Evolutionary conservation across 495 filamentous ascomycete genomes (phyloP), one percentile per base, ranked within the genome.

Genomic region (Xanthoparmelia taractica): DNA sequence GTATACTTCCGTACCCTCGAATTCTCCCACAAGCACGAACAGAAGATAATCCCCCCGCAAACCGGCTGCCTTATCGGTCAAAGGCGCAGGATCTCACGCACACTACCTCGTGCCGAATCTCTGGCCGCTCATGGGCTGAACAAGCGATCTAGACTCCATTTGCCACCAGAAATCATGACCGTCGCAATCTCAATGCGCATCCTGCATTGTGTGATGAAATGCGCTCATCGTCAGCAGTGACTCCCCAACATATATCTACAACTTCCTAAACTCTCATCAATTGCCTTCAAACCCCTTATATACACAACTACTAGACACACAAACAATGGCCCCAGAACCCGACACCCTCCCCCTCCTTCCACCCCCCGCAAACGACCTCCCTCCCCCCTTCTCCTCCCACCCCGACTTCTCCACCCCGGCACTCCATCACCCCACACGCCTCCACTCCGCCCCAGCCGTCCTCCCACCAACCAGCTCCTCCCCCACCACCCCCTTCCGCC

Each of bases 71-170:
- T n/a, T n/a, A n/a, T n/a, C 25, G 45, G 34, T 45, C 8, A 6
- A 60, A 15, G 45, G 15, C 38, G 43, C 27, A 20, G 23, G 31
- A 34, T 50, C 58, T 50, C 43, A n/a, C n/a, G n/a, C n/a, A n/a
- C n/a, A n/a, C n/a, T n/a, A 6, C 60, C 52, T 57, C 60, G 60
- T 63, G 60, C 50, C 60, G 8, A 34, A 57, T 57, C 27, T 57
- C 60, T 63, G n/a, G 48, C 50, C 52, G 27, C 40, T 63, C 23
- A 63, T 23, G 34, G 60, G 60, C 60, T 55, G 55, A 17, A 60
- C 36, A 23, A 34, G 36, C 31, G 25, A 41, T 20, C 48, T 54
- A 62, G 47, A 29, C 47, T 56, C 10, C 31, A 41, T 31, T 62
- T 18, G 60, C 48, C 60, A 62, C 60, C 27, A 23, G 41, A 45